These are phyloP conservation scores for Aspergillus sp. DNA, from an alignment of 2,329 filamentous ascomycete species.

Conservation along the genomic window DNA sequence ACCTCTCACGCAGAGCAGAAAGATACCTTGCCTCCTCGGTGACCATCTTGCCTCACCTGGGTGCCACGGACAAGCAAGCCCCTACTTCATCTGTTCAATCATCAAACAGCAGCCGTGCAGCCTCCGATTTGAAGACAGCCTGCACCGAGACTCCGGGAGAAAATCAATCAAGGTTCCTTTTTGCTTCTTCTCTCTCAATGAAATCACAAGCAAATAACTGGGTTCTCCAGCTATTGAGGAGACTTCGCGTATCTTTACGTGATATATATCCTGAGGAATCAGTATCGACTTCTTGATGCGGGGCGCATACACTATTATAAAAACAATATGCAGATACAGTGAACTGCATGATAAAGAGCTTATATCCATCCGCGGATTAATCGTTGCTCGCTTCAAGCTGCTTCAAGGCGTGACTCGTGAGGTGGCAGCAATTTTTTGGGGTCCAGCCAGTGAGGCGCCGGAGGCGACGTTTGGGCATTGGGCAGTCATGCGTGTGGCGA, in stretches of 20 bases:
- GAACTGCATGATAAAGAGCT: neutral
- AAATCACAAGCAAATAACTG: neutral
- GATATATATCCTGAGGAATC: neutral
- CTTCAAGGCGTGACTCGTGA: neutral
- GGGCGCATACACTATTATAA: neutral
- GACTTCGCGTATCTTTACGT: neutral
- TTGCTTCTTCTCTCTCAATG: slow-evolving; percentile 1
- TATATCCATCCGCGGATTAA: neutral
- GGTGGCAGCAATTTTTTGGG: neutral
- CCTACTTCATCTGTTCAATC: neutral
- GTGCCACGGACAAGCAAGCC: slow-evolving; percentile 1
- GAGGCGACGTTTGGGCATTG: slow-evolving; percentile 25
- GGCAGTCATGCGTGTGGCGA: slow-evolving; percentile 37
- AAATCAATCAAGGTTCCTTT: neutral
- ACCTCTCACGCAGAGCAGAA: neutral
- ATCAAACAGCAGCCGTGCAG: neutral
- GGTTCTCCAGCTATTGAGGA: neutral
- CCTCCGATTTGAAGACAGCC: neutral
- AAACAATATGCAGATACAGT: neutral
- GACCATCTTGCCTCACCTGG: slow-evolving; percentile 6
- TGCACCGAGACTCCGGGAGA: neutral
- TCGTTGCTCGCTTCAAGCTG: neutral
- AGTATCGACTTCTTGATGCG: neutral
- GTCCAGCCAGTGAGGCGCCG: slow-evolving; percentile 7
- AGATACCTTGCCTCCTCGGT: neutral